phyloP scores from a whole-genome alignment of 139 green algal genomes.

The Micromonas pusilla region DNA sequence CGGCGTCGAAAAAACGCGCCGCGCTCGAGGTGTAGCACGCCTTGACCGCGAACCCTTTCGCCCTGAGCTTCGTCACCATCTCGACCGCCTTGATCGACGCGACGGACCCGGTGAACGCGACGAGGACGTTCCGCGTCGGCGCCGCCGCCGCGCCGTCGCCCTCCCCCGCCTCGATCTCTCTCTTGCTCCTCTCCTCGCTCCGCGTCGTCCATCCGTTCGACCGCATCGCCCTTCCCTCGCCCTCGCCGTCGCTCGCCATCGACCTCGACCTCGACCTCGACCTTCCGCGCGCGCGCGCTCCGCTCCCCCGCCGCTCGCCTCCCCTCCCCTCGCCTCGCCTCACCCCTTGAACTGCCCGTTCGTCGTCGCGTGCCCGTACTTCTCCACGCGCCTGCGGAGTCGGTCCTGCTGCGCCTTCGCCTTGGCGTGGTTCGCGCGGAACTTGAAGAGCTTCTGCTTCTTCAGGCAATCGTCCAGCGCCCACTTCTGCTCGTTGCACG shows the following conservation, averaged over 20 bases:
- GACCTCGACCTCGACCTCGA: too few relatives aligned
- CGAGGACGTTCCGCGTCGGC: conserved; percentile 36
- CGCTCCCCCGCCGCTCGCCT: too few relatives aligned
- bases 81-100: conserved; percentile 58
- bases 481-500: conserved; percentile 24
- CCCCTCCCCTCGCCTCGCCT: conserved; percentile 6
- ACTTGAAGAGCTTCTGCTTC: conserved; percentile 65
- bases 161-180: neutral
- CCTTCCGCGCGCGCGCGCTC: too few relatives aligned
- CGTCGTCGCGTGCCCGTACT: neutral
- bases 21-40: neutral
- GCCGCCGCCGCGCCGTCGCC: neutral
- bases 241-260: too few relatives aligned
- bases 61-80: neutral
- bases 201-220: neutral
- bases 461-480: conserved; percentile 47
- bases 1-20: too few relatives aligned
- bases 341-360: conserved; percentile 9
- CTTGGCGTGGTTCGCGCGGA: conserved; percentile 41
- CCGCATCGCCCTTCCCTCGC: neutral
- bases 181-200: neutral
- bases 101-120: conserved; percentile 62
- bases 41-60: too few relatives aligned
- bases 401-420: conserved; percentile 29
- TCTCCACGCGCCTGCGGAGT: conserved; percentile 10